A percentile compares a stretch with the other conserved stretches of the same genome.
Conservation (phyloP, 2,329 filamentous ascomycete species). For the Fusarium coicis region DNA sequence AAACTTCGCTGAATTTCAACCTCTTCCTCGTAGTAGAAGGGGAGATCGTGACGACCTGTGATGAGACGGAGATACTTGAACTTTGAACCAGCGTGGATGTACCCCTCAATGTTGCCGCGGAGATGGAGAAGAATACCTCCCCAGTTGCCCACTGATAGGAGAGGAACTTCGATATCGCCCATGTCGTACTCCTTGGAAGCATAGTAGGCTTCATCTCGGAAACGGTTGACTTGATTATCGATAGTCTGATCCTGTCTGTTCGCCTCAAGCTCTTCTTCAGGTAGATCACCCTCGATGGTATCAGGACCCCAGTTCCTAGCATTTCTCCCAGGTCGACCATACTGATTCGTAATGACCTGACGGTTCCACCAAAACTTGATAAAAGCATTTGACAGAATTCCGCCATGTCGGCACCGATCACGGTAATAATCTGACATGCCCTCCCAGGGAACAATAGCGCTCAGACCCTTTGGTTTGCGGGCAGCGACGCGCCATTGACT, state of each 20-base stretch:
- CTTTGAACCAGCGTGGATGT: conserved; percentile 69
- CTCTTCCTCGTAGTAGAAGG: conserved; percentile 77
- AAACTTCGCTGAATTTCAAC: conserved; percentile 75
- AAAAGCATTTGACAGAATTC: conserved; percentile 68
- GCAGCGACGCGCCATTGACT: conserved; percentile 62
- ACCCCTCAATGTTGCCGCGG: conserved; percentile 75
- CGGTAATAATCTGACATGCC: conserved; percentile 66
- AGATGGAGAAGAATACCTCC: conserved; percentile 76
- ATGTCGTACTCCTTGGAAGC: conserved; percentile 72
- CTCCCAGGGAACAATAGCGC: conserved; percentile 61
- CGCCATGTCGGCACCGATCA: conserved; percentile 69
- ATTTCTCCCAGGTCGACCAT: conserved; percentile 64
- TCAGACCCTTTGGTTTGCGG: conserved; percentile 57
- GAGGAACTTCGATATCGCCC: conserved; percentile 73
- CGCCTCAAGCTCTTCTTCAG: conserved; percentile 60
- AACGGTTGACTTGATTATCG: conserved; percentile 62
- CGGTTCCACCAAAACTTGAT: conserved; percentile 54
- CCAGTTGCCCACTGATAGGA: conserved; percentile 77
- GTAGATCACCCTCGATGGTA: conserved; percentile 68
- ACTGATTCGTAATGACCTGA: conserved; percentile 66
- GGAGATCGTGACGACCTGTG: conserved; percentile 75
- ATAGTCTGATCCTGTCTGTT: conserved; percentile 61
- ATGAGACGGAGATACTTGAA: conserved; percentile 77
- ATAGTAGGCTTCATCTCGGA: conserved; percentile 72
- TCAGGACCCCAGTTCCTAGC: conserved; percentile 63